Base-by-base conservation (phyloP, 1,284 basidiomycete genomes). In the Tilletia setariae region DNA sequence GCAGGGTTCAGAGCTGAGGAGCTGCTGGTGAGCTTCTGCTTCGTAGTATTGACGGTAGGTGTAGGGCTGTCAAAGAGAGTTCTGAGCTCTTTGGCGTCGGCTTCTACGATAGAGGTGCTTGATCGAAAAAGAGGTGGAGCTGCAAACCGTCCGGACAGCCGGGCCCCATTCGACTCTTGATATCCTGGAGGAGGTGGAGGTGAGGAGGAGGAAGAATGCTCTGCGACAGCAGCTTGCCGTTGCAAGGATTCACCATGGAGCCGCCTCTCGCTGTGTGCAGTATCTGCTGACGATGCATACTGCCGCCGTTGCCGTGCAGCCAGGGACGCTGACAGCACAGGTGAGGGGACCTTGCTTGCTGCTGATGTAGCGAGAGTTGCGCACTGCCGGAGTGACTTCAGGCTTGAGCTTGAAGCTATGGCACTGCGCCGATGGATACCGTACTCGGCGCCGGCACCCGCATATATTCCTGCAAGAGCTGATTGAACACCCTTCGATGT, bases 231-330 rank as follows among this genome's bases (percentile, higher is more conserved):
- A 25, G 51, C 28, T 15, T 25, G 56, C 16, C 56, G 28, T 1
- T 35, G 56, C 28, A 61, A 30, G 8, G 56, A 61, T 16, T 61
- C 56, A 2, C 28, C 56, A 35, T 61, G 56, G 11, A 61, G 6
- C 56, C 56, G 32, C 13, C 28, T 25, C 32, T 61, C 56, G 30
- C 32, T 35, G 19, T 61, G 56, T 19, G 56, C 16, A 6, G 32
- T 15, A 7, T 61, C 56, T 61, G 56, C 56, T 61, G 56, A 30
- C 15, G 56, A 61, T 19, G 56, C 56, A 61, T 61, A 61, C 2
- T 15, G 23, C 56, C 56, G 51, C 51, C 51, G 46, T 16, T 49
- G 51, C 28, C 15, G 51, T 4, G 35, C 35, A 40, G 35, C 4
- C 6, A 40, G 35, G 35, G 35, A 40, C 35, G 35, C 35, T 40